Conservation (phyloP, 305 asterid genomes). For the Fraxinus floribunda region DNA sequence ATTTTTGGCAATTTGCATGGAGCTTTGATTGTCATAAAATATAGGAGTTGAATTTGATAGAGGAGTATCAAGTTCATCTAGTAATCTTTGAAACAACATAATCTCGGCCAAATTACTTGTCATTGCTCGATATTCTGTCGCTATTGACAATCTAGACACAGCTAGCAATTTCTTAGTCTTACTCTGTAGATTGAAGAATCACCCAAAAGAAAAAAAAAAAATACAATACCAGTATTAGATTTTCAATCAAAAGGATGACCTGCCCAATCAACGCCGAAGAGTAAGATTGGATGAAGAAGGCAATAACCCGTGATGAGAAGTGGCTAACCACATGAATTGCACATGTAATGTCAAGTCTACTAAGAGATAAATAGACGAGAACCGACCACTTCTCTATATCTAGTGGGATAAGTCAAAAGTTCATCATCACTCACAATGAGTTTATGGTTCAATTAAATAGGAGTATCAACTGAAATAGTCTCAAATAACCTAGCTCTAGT, state of each 20-base stretch:
- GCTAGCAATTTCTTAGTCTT: background rate
- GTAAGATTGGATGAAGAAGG: conserved; percentile 1
- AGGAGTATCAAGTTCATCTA: background rate
- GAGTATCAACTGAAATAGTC: background rate
- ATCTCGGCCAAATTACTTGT: background rate
- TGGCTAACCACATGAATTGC: background rate
- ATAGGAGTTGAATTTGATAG: background rate
- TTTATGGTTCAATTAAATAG: background rate
- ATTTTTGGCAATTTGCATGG: background rate
- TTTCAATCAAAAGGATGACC: background rate
- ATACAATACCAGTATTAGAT: background rate
- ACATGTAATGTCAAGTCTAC: background rate
- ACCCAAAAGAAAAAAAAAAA: background rate
- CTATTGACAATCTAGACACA: background rate
- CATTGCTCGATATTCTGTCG: background rate
- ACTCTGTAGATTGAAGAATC: background rate
- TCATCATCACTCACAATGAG: background rate
- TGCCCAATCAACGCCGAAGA: background rate
- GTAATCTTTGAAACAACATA: background rate
- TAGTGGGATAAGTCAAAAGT: background rate
- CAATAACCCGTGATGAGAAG: background rate
- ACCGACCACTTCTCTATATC: background rate
- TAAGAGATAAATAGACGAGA: background rate
- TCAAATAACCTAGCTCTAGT: background rate
- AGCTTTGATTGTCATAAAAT: background rate